Evolutionary conservation across 140 eudicot species (phyloP), one percentile per base, ranked within the genome.

Genomic region (Cichorium intybus): DNA sequence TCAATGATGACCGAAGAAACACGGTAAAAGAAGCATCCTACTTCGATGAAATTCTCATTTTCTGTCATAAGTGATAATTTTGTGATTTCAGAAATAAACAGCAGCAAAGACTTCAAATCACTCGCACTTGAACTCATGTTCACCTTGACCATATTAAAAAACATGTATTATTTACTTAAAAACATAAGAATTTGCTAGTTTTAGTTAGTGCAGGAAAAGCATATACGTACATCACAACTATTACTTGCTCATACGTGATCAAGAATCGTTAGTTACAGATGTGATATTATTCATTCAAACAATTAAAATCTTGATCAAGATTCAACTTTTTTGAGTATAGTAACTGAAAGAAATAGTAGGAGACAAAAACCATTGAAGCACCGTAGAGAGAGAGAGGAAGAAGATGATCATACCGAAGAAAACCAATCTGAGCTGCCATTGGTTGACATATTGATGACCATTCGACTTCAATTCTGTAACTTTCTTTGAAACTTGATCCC

Each of bases 21-120:
- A 7, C 95, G 90, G 75, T 86, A 86, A 50, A 86, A 71, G 18
- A 68, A 80, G 70, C 83, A 71, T 39, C 90, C 87, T 1, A 86
- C 52, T 55, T 75, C 74, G 24, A 74, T 65, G 74, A 86, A 80
- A 39, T 39, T 66, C 8, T 80, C 80, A 7, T 62, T 65, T 59
- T 75, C 80, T 43, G 69, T 50, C 46, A 70, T 64, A 10, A 68
- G 26, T 35, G 73, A 64, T 33, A 80, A 70, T 14, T 66, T 34
- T 55, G 72, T 72, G 61, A 80, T 70, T 33, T 87, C 95, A 56
- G 90, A 72, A 14, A 87, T 63, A 3, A 79, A 70, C 28, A 75
- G 61, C 67, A 82, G 57, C 72, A 86, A 71, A 20, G 95, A 77
- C 73, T 72, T 77, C 21, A 75, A 75, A 34, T 80, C 73, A 56